Evolutionary conservation across 1,284 basidiomycete species (phyloP), one percentile per base, ranked within the genome.

Genomic region (Cryptococcus wingfieldii): DNA sequence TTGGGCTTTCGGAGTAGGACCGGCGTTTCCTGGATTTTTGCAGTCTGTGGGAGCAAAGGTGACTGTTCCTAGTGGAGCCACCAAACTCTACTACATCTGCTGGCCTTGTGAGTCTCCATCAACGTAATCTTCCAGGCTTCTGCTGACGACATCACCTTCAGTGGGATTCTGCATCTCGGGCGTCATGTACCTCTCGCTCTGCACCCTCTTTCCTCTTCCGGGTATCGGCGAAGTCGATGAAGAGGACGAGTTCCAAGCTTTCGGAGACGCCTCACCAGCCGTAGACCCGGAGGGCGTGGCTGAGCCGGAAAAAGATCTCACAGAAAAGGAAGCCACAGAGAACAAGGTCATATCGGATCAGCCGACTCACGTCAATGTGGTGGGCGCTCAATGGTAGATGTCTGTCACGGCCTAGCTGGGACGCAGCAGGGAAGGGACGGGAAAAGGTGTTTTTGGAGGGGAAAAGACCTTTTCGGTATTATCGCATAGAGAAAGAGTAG

Each of bases 1-100:
- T 7, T 79, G 77, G 67, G 56, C 71, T 3, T 62, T 66, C 10
- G 77, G 75, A 16, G 68, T 77, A 28, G 72, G 65, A 18, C 72
- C 75, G 19, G 64, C 66, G 4, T 66, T 77, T 31, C 70, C 75
- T 0, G 78, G 78, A 0, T 79, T 78, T 58, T 41, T 69, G 10
- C 66, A 66, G 5, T 67, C 54, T 12, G 66, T 72, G 5, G 25
- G 44, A 10, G 60, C 58, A 8, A 70, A 67, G 0, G 66, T 69
- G 28, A 53, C 58, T 1, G 66, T 77, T 13, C 54, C 66, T 10
- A 27, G 54, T 1, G 68, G 69, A 0, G 68, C 68, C 9, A 54
- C 60, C 10, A 59, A 71, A 39, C 63, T 74, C 42, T 75, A 74
- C 60, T 74, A 72, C 37, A 65, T 78, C 18, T 73, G 71, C 13